These are phyloP conservation scores for Diaporthe helianthi DNA, from an alignment of 2,329 filamentous ascomycete species.

Conservation along the genomic window DNA sequence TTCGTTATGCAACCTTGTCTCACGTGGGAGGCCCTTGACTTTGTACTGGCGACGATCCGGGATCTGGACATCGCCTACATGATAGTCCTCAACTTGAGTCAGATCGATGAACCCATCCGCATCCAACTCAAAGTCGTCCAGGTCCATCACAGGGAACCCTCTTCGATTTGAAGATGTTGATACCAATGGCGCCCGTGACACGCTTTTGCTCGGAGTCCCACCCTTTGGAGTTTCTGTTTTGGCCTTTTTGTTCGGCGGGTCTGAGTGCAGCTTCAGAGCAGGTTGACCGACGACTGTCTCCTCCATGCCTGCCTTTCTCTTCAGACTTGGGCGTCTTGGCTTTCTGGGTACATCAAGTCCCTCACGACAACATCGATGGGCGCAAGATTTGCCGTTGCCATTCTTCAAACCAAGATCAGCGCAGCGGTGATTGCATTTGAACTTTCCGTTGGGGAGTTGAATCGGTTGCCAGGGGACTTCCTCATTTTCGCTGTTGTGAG, in stretches of 20 bases:
- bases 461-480: slow-evolving; percentile 46
- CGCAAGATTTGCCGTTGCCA: slow-evolving; percentile 59
- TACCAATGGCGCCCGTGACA: too few species aligned
- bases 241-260: background rate
- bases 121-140: slow-evolving; percentile 24
- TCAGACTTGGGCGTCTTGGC: slow-evolving; percentile 45
- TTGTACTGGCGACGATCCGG: background rate
- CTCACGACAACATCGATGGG: slow-evolving; percentile 75
- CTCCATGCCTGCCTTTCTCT: slow-evolving; percentile 39
- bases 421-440: slow-evolving; percentile 76
- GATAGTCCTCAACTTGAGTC: background rate
- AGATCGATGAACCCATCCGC: slow-evolving; percentile 31
- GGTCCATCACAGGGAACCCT: background rate
- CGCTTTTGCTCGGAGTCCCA: background rate
- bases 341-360: slow-evolving; percentile 69
- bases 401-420: slow-evolving; percentile 45
- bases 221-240: background rate
- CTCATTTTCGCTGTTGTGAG: slow-evolving; percentile 12
- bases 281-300: background rate
- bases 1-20: background rate
- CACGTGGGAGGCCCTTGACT: background rate
- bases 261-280: background rate
- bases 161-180: background rate
- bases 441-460: slow-evolving; percentile 72
- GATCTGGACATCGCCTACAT: background rate